phyloP scores from a whole-genome alignment of 108 stramenopile species.

The Mediolabrus comicus region DNA sequence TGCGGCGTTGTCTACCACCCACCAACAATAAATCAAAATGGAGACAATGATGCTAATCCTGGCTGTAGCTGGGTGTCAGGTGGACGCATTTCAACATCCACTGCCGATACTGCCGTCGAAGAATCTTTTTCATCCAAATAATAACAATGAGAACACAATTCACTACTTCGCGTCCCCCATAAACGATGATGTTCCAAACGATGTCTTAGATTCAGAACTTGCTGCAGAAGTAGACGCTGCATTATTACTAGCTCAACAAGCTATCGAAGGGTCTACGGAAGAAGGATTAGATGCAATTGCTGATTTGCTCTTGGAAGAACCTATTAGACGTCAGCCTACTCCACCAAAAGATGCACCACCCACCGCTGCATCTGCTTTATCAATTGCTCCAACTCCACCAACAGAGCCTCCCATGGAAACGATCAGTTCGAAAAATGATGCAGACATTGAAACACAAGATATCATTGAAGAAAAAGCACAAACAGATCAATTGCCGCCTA shows the following conservation, averaged over 20 bases:
- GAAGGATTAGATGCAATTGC: conserved; percentile 14
- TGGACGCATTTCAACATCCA: not conserved
- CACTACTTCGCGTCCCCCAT: not conserved
- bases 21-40: too few relatives aligned
- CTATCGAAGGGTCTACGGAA: conserved; percentile 1
- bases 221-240: conserved; percentile 27
- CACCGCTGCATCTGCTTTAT: not conserved
- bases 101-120: not conserved
- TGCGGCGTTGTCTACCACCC: too few relatives aligned
- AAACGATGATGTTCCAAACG: not conserved
- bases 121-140: not conserved
- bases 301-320: not conserved
- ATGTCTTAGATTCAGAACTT: conserved; percentile 20
- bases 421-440: conserved; percentile 71
- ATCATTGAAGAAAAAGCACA: not conserved
- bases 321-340: not conserved
- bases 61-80: not conserved
- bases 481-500: conserved; percentile 14
- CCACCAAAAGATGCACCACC: conserved; percentile 3
- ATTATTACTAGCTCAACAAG: conserved; percentile 20
- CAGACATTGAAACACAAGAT: conserved; percentile 10
- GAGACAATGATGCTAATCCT: too few relatives aligned
- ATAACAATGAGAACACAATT: not conserved
- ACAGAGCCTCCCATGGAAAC: too few relatives aligned
- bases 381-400: not conserved